Conservation (phyloP, 78 protist species). For the Cavenderia fasciculata region DNA sequence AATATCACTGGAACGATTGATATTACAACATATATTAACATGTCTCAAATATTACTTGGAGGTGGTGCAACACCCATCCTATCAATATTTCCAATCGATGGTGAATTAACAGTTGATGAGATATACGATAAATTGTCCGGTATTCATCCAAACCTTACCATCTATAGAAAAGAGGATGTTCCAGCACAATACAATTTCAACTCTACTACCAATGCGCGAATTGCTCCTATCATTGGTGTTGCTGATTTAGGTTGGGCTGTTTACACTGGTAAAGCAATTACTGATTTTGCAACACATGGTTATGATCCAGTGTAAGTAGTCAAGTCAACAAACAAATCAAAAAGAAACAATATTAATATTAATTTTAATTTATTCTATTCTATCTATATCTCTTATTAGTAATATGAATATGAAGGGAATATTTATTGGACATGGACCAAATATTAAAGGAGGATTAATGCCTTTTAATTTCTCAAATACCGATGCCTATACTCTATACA, state of each 20-base stretch:
- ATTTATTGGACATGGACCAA: slow-evolving; percentile 48
- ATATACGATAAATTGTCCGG: not conserved
- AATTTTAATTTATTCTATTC: no score
- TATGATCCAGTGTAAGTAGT: not conserved
- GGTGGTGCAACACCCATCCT: not conserved
- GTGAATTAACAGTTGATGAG: not conserved
- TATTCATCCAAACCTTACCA: not conserved
- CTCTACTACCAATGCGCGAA: not conserved
- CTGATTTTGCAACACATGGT: slow-evolving; percentile 12
- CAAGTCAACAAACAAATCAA: no score
- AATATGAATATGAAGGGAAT: not conserved
- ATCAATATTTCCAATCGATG: not conserved
- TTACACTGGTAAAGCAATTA: not conserved
- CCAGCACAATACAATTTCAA: not conserved
- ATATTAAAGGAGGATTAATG: not conserved
- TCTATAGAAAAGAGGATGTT: slow-evolving; percentile 11
- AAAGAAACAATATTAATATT: no score
- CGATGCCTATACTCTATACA: not conserved
- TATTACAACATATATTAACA: not conserved
- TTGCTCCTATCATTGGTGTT: slow-evolving; percentile 14
- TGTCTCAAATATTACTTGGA: not conserved
- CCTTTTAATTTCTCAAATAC: not conserved
- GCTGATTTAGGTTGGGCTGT: slow-evolving; percentile 11
- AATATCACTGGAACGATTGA: not conserved
- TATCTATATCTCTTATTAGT: no score